phyloP scores from a whole-genome alignment of 257 asterid genomes.

The Capsicum chinense region DNA sequence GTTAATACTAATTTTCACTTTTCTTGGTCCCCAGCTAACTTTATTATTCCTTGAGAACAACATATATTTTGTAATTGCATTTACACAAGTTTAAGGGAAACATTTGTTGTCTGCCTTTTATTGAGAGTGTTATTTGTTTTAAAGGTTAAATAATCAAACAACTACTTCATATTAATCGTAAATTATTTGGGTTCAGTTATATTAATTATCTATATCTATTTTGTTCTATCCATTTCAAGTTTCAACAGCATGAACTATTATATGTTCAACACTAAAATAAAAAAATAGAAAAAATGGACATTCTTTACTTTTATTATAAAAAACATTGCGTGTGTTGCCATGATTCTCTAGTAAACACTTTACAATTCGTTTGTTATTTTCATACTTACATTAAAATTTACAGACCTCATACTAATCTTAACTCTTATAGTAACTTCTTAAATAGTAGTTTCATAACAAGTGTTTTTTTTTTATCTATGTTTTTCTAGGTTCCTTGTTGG shows the following conservation, averaged over 20 bases:
- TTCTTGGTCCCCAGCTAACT: background rate
- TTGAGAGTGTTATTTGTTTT: background rate
- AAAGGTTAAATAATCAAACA: too few species aligned
- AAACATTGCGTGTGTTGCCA: background rate
- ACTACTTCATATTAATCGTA: background rate
- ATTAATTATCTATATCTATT: background rate
- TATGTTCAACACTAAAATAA: background rate
- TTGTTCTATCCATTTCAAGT: background rate
- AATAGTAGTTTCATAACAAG: background rate
- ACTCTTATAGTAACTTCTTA: background rate
- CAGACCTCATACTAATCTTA: background rate
- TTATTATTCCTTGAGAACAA: background rate
- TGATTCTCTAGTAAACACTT: background rate
- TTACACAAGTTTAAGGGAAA: background rate
- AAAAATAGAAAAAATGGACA: background rate
- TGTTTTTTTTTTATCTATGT: rapidly evolving
- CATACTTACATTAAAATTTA: background rate
- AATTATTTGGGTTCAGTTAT: background rate
- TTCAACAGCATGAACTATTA: background rate
- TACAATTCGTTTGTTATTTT: background rate
- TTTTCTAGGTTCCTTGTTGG: background rate
- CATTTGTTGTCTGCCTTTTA: too few species aligned
- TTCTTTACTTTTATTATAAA: background rate
- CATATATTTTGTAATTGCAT: background rate
- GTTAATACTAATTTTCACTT: background rate